A percentile compares a stretch with the other conserved stretches of the same genome.
Conservation (phyloP, 345 rosid genomes). For the Excoecaria agallocha region DNA sequence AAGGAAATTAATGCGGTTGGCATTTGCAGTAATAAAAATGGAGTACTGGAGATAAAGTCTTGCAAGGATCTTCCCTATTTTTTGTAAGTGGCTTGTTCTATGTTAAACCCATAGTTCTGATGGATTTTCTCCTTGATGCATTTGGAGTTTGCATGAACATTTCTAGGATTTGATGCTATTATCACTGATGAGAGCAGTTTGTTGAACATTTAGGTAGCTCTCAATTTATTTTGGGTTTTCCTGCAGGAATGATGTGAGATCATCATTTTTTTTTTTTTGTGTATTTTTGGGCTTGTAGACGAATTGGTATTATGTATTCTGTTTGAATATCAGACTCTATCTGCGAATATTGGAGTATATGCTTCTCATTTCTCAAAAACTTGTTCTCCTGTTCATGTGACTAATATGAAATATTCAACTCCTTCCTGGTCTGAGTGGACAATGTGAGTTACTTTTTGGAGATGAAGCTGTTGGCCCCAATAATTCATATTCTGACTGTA, state of each 20-base stretch:
- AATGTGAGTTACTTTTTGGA: background rate
- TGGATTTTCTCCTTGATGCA: background rate
- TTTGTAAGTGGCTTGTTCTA: constrained; percentile 52
- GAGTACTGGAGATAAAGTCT: constrained; percentile 73
- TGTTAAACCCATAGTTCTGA: background rate
- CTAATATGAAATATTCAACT: background rate
- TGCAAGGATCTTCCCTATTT: constrained; percentile 88
- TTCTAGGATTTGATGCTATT: background rate
- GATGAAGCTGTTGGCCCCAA: background rate
- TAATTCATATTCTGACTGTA: background rate
- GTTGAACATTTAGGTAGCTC: background rate
- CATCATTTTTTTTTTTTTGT: background rate
- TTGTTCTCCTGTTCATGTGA: background rate
- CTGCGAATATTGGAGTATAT: no score
- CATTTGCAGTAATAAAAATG: constrained; percentile 47
- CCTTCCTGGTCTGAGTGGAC: background rate
- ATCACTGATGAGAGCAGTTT: background rate
- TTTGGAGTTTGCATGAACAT: background rate
- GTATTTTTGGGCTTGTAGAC: background rate
- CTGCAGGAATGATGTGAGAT: background rate
- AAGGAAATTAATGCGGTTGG: constrained; percentile 73
- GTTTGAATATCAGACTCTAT: background rate
- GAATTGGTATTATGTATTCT: background rate
- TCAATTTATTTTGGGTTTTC: background rate
- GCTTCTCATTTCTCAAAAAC: background rate